phyloP scores from a whole-genome alignment of 306 rosid genomes.

The Quercus parvula region DNA sequence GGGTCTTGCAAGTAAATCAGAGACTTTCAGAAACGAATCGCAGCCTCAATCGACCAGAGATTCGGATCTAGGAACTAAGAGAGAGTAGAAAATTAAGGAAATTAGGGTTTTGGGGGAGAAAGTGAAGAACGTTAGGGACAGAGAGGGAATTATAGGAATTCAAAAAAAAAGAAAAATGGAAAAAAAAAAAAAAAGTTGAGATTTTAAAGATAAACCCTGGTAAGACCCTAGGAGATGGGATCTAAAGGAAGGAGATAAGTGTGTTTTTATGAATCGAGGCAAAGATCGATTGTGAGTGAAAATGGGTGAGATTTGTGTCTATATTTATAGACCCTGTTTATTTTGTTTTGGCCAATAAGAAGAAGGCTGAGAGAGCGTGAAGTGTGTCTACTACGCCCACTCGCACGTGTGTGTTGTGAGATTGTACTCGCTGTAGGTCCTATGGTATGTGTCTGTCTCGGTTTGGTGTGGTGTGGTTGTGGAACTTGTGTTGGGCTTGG shows the following conservation, averaged over 20 bases:
- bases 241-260: neutral
- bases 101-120: slow-evolving; percentile 16
- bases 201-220: slow-evolving; percentile 14
- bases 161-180: neutral
- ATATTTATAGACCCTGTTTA: slow-evolving; percentile 27
- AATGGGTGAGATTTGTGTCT: neutral
- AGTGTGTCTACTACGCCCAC: neutral
- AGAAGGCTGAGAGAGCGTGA: too few relatives aligned
- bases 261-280: neutral
- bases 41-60: neutral
- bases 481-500: neutral
- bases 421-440: neutral
- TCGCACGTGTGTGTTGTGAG: neutral
- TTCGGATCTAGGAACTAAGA: neutral
- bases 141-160: slow-evolving; percentile 23
- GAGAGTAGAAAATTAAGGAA: neutral
- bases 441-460: too few relatives aligned
- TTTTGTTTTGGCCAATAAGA: slow-evolving; percentile 11
- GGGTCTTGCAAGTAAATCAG: slow-evolving; percentile 6
- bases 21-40: neutral
- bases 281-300: neutral
- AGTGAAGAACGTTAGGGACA: slow-evolving; percentile 2
- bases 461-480: too few relatives aligned
- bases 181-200: too few relatives aligned
- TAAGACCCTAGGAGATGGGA: slow-evolving; percentile 13